These are phyloP conservation scores for Lachancea waltii DNA, from an alignment of 805 yeast species.

Conservation along the genomic window DNA sequence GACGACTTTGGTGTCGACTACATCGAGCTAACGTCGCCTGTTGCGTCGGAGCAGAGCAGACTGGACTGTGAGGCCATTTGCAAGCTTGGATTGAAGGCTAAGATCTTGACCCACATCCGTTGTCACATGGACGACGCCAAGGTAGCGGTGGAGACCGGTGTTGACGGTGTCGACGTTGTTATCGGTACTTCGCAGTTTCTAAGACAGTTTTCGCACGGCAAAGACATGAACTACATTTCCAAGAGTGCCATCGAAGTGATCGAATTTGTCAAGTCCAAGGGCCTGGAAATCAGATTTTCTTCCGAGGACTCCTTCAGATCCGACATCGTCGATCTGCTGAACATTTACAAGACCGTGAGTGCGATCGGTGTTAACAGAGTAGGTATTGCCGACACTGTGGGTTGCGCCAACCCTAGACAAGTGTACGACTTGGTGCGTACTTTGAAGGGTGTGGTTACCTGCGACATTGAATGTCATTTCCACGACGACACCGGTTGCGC, in stretches of 20 bases:
- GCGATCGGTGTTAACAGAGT: conserved; percentile 97
- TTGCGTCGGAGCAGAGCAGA: conserved; percentile 91
- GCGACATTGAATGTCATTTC: conserved; percentile 98
- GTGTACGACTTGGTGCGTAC: conserved; percentile 95
- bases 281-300: conserved; percentile 92
- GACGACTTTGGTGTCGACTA: conserved; percentile 98
- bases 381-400: conserved; percentile 98
- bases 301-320: conserved; percentile 97
- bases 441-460: conserved; percentile 83
- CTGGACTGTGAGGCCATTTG: conserved; percentile 96
- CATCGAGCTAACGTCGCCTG: conserved; percentile 97
- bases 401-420: conserved; percentile 98
- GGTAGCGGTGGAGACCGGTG: conserved; percentile 96
- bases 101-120: conserved; percentile 92
- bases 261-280: conserved; percentile 93
- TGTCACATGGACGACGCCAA: conserved; percentile 99
- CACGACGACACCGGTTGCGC: conserved; percentile 99
- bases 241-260: conserved; percentile 93
- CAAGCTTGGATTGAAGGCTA: conserved; percentile 94
- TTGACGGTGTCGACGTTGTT: conserved; percentile 97
- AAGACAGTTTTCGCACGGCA: conserved; percentile 93
- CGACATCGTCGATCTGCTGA: conserved; percentile 88
- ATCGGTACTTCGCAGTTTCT: conserved; percentile 95
- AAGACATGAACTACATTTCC: conserved; percentile 97
- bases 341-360: conserved; percentile 93